Evolutionary conservation across 1,284 basidiomycete species (phyloP).

Genomic region (Earliella scabrosa): DNA sequence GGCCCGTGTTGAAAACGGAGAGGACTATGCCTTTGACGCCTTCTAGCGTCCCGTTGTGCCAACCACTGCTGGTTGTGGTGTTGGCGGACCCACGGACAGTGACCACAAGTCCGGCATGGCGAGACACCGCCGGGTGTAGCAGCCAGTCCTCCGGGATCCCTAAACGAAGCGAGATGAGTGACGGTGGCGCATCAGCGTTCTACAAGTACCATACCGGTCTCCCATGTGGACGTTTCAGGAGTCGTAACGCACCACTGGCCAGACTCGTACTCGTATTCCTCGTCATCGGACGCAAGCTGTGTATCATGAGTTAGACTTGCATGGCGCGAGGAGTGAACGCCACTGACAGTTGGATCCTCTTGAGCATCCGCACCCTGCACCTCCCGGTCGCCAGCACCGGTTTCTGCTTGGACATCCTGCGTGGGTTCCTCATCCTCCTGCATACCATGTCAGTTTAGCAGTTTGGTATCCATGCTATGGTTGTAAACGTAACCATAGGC

Average conservation of each 20-base stretch:
- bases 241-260: no score
- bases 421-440: no score
- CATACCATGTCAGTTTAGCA: no score
- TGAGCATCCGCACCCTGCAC: not conserved
- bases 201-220: not conserved
- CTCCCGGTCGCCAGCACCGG: not conserved
- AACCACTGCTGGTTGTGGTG: slow-evolving; percentile 7
- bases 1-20: slow-evolving; percentile 23
- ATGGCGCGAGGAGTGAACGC: no score
- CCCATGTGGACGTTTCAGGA: not conserved
- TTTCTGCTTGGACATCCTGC: no score
- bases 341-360: not conserved
- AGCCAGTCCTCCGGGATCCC: slow-evolving; percentile 11
- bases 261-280: no score
- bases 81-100: slow-evolving; percentile 15
- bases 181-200: not conserved
- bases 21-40: slow-evolving; percentile 22
- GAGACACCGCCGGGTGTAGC: slow-evolving; percentile 11
- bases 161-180: not conserved
- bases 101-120: slow-evolving; percentile 20
- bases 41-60: slow-evolving; percentile 27
- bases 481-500: no score
- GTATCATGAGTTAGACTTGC: no score
- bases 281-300: no score
- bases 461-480: no score